phyloP scores from a whole-genome alignment of 768 basidiomycete genomes.

The Hypholoma sublateritium region DNA sequence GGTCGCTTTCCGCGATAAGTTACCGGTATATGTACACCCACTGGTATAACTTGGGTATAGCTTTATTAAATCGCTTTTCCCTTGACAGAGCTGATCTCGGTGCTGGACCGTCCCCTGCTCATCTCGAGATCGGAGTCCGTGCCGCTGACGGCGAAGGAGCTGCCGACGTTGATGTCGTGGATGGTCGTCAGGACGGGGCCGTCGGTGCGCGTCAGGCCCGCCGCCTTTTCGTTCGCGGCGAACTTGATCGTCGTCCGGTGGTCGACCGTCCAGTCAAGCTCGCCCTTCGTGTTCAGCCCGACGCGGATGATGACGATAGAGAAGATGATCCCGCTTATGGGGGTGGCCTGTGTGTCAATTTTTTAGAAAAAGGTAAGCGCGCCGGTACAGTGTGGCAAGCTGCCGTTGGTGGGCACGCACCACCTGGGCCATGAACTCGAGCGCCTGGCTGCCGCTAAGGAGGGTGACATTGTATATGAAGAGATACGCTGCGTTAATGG shows the following conservation, averaged over 20 bases:
- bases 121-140: background rate
- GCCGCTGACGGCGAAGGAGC: background rate
- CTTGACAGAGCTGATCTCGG: background rate
- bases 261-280: constrained; percentile 12
- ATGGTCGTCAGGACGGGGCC: background rate
- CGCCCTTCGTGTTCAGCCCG: constrained; percentile 9
- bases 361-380: too few relatives aligned
- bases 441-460: constrained; percentile 8
- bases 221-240: background rate
- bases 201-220: background rate
- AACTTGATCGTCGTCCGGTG: constrained; percentile 8
- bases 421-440: constrained; percentile 14
- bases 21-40: too few relatives aligned
- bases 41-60: too few relatives aligned
- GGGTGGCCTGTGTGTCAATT: constrained; percentile 1
- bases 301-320: constrained; percentile 11
- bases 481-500: constrained; percentile 13
- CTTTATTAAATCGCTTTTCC: background rate
- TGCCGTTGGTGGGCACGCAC: too few relatives aligned
- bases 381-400: too few relatives aligned
- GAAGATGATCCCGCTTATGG: constrained; percentile 10
- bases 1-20: too few relatives aligned
- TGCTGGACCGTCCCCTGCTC: background rate
- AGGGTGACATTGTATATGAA: constrained; percentile 13
- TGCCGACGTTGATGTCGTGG: background rate